phyloP scores from a whole-genome alignment of 805 yeast genomes.

The Candida silvicultrix region DNA sequence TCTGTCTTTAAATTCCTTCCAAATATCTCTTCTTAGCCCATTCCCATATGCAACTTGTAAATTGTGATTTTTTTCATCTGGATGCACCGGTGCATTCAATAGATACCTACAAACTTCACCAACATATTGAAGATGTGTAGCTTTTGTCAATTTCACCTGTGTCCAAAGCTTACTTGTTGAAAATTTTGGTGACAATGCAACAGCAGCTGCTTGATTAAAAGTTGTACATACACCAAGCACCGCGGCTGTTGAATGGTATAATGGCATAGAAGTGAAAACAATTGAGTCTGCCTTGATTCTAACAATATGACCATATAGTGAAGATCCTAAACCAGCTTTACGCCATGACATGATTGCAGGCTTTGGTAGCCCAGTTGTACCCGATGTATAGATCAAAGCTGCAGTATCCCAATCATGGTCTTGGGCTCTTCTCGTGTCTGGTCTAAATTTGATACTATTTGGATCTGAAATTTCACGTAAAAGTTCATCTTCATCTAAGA shows the following conservation, averaged over 20 bases:
- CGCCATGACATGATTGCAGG: constrained; percentile 93
- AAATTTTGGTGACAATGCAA: constrained; percentile 75
- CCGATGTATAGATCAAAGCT: constrained; percentile 80
- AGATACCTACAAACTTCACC: constrained; percentile 93
- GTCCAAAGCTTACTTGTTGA: constrained; percentile 86
- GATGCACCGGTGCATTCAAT: constrained; percentile 56
- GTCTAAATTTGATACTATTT: constrained; percentile 43
- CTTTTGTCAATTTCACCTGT: constrained; percentile 62
- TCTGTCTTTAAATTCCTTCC: constrained; percentile 73
- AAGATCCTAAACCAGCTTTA: constrained; percentile 67
- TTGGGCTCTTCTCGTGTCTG: constrained; percentile 50
- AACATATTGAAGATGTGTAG: constrained; percentile 87
- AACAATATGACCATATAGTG: constrained; percentile 64
- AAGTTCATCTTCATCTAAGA: constrained; percentile 46
- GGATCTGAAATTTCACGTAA: constrained; percentile 32
- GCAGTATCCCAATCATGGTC: constrained; percentile 59
- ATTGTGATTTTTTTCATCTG: constrained; percentile 56
- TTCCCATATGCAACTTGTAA: constrained; percentile 80
- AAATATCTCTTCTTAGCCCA: constrained; percentile 84
- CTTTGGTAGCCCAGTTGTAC: constrained; percentile 93
- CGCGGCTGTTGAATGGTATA: constrained; percentile 93
- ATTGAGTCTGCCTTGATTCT: constrained; percentile 47
- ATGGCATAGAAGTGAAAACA: constrained; percentile 89
- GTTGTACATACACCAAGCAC: constrained; percentile 76
- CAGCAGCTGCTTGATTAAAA: constrained; percentile 60